Evolutionary conservation across 768 basidiomycete genomes (phyloP).

Genomic region (Rhodotorula paludigena): DNA sequence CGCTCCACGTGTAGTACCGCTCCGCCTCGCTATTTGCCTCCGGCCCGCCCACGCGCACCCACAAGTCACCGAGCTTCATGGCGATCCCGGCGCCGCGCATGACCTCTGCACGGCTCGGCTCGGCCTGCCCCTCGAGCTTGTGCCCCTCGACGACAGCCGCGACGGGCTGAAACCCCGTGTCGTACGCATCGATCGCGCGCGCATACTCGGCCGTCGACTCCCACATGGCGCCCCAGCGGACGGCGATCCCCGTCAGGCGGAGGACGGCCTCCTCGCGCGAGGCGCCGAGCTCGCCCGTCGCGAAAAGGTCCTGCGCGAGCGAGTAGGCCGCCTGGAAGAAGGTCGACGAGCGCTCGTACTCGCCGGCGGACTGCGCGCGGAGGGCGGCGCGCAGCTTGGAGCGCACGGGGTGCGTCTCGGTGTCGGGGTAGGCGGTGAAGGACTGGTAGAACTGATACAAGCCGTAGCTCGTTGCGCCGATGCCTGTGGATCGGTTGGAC

Average conservation of each 20-base stretch:
- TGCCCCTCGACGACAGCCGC: constrained; percentile 11
- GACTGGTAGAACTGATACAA: constrained; percentile 35
- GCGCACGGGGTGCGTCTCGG: constrained; percentile 23
- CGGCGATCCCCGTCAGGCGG: constrained; percentile 28
- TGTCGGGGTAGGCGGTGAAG: constrained; percentile 36
- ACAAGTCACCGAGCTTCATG: constrained; percentile 36
- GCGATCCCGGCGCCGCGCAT: constrained; percentile 22
- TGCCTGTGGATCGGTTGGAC: constrained; percentile 3
- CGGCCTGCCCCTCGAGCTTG: background rate
- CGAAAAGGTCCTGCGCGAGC: constrained; percentile 23
- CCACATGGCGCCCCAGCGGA: constrained; percentile 37
- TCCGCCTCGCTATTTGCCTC: constrained; percentile 28
- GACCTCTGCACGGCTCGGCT: background rate
- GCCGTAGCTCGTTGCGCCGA: constrained; percentile 33
- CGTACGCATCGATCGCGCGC: constrained; percentile 29
- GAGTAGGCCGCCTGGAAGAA: constrained; percentile 32
- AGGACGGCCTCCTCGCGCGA: constrained; percentile 6
- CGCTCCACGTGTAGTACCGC: constrained; percentile 32
- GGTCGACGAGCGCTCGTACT: constrained; percentile 5
- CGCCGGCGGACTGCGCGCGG: background rate
- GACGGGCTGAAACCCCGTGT: constrained; percentile 26
- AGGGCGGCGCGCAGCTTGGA: constrained; percentile 35
- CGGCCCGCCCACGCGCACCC: constrained; percentile 4
- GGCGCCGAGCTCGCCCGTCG: background rate
- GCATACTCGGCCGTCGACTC: constrained; percentile 15